phyloP scores from a whole-genome alignment of 2,329 filamentous ascomycete genomes.

The Monascus ruber region DNA sequence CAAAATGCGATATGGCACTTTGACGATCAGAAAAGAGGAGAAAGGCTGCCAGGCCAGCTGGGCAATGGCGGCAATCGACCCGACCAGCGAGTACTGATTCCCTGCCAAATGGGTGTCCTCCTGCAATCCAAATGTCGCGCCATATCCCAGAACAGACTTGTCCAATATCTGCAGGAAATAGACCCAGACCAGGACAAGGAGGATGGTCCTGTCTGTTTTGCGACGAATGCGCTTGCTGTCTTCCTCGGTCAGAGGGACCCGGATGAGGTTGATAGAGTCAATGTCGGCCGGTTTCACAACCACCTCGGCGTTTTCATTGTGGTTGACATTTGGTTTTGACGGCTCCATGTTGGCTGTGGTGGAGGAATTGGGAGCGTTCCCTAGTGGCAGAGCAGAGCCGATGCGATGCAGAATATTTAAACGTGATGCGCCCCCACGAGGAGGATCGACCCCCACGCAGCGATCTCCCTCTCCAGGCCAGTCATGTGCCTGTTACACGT shows the following conservation, averaged over 20 bases:
- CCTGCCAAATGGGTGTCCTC: slow-evolving; percentile 41
- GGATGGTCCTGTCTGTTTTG: slow-evolving; percentile 51
- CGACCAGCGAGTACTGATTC: slow-evolving; percentile 46
- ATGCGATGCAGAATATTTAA: no score
- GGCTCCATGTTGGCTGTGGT: no score
- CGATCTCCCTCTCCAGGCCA: no score
- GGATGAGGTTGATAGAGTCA: neutral
- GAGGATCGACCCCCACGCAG: no score
- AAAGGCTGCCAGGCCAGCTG: slow-evolving; percentile 52
- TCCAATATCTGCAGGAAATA: slow-evolving; percentile 44
- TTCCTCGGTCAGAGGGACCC: slow-evolving; percentile 20
- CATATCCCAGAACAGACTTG: slow-evolving; percentile 47
- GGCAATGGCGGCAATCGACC: slow-evolving; percentile 48
- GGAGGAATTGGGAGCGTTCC: no score
- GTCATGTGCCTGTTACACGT: no score
- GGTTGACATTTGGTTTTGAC: no score
- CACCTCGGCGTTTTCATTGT: no score
- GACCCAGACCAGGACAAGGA: slow-evolving; percentile 37
- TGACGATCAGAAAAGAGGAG: slow-evolving; percentile 49
- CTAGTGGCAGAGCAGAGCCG: no score
- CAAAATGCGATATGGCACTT: slow-evolving; percentile 47
- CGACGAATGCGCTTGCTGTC: slow-evolving; percentile 45
- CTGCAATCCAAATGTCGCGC: slow-evolving; percentile 45
- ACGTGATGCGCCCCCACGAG: no score
- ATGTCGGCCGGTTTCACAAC: no score